These are phyloP conservation scores for Hypoxylon fragiforme DNA, from an alignment of 495 filamentous ascomycete species.

Conservation along the genomic window DNA sequence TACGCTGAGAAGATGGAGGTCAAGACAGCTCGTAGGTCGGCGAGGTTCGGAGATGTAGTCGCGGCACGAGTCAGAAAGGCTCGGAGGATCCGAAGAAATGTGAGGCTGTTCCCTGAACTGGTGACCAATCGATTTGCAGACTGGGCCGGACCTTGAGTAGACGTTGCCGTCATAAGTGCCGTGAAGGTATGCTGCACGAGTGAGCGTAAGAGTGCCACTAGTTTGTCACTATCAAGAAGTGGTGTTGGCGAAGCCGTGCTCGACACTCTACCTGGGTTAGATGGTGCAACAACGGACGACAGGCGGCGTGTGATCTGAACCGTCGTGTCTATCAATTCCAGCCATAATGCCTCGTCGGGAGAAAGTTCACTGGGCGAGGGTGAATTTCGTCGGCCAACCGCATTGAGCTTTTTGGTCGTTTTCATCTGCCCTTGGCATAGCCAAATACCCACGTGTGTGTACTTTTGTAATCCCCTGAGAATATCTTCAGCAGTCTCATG, in stretches of 20 bases:
- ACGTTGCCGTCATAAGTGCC: slow-evolving; percentile 75
- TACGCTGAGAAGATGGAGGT: slow-evolving; percentile 92
- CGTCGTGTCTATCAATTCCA: slow-evolving; percentile 83
- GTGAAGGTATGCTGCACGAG: slow-evolving; percentile 91
- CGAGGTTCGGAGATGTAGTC: slow-evolving; percentile 77
- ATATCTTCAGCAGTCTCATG: slow-evolving; percentile 60
- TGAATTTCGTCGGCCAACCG: slow-evolving; percentile 47
- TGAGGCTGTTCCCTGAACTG: slow-evolving; percentile 58
- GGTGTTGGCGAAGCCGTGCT: slow-evolving; percentile 13
- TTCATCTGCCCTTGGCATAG: slow-evolving; percentile 90
- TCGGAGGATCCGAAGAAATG: slow-evolving; percentile 86
- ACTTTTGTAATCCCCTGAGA: slow-evolving; percentile 80
- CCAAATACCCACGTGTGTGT: slow-evolving; percentile 90
- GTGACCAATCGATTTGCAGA: slow-evolving; percentile 40
- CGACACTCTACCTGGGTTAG: slow-evolving; percentile 33
- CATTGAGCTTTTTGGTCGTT: slow-evolving; percentile 48
- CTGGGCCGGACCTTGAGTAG: slow-evolving; percentile 41
- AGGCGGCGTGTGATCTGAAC: slow-evolving; percentile 75
- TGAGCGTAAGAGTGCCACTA: slow-evolving; percentile 67
- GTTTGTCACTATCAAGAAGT: slow-evolving; percentile 53
- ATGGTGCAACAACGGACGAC: slow-evolving; percentile 38
- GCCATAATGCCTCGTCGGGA: slow-evolving; percentile 82
- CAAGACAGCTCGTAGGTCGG: slow-evolving; percentile 83
- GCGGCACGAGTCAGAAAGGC: slow-evolving; percentile 87
- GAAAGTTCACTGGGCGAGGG: slow-evolving; percentile 65